Evolutionary conservation across 345 rosid genomes (phyloP).

Genomic region (Melaleuca alternifolia): DNA sequence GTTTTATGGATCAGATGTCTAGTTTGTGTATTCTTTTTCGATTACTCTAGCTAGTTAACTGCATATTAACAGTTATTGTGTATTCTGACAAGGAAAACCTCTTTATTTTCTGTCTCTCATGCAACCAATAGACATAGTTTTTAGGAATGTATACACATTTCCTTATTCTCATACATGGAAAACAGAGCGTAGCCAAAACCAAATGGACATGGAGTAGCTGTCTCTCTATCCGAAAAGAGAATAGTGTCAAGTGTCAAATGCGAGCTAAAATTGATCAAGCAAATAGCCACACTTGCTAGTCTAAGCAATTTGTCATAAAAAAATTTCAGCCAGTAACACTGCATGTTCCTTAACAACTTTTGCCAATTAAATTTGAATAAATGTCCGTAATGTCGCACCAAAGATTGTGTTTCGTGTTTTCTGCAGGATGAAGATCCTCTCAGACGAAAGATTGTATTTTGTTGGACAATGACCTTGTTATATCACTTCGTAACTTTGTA

Average conservation of each 20-base stretch:
- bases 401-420: neutral
- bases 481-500: neutral
- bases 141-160: neutral
- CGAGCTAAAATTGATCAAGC: neutral
- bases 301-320: neutral
- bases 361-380: neutral
- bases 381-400: neutral
- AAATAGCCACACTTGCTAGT: neutral
- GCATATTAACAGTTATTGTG: neutral
- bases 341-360: neutral
- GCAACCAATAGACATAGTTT: neutral
- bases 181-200: neutral
- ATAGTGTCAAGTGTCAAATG: neutral
- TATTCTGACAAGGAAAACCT: neutral
- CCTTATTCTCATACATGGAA: neutral
- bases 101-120: neutral
- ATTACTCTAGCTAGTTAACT: neutral
- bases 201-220: neutral
- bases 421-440: neutral
- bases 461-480: neutral
- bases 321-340: neutral
- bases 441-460: neutral
- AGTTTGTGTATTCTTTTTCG: neutral
- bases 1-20: neutral
- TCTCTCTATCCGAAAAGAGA: neutral